Evolutionary conservation across 306 rosid genomes (phyloP), one percentile per base, ranked within the genome.

Genomic region (Castanea crenata): DNA sequence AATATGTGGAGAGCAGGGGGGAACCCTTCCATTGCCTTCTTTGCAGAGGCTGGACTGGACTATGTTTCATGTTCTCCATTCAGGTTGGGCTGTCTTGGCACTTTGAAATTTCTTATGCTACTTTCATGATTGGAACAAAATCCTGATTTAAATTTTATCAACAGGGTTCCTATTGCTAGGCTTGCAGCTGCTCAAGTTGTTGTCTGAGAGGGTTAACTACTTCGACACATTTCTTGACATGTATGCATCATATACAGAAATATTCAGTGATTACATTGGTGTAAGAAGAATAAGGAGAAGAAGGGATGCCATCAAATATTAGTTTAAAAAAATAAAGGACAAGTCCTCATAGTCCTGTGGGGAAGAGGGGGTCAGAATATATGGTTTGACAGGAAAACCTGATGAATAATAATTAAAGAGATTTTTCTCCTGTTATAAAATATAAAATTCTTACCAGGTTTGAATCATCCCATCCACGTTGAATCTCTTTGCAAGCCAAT

Each of bases 1-100:
- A 86, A 90, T 95, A 80, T 95, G 99, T 79, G 99, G 99, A 51
- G 99, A 95, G 84, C 99, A 95, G 86, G 99, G 99, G 14, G 99
- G 98, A 76, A 98, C 74, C 91, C 99, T 71, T 95, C 99, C 64
- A 90, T 95, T 61, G 97, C 94, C 79, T 95, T 93, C 86, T 95
- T 95, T 73, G 98, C 98, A 2, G 84, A 91, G 85, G 92, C 91
- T 55, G 98, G 99, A 64, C 94, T 95, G 38, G 97, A 95, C 88
- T 95, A 95, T 86, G 99, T 95, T 75, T 95, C 99, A 2, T 95
- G 99, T 80, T 95, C 99, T 64, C 99, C 99, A 15, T 95, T 95
- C 88, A 91, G 99, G 97, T 94, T 55, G 69, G 29, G 5, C 55
- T 49, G 59, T 58, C 10, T 3, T 64, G 80, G 15, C 57, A 65